Base-by-base conservation (phyloP, 2,329 filamentous ascomycete species). In the Cladophialophora immunda region DNA sequence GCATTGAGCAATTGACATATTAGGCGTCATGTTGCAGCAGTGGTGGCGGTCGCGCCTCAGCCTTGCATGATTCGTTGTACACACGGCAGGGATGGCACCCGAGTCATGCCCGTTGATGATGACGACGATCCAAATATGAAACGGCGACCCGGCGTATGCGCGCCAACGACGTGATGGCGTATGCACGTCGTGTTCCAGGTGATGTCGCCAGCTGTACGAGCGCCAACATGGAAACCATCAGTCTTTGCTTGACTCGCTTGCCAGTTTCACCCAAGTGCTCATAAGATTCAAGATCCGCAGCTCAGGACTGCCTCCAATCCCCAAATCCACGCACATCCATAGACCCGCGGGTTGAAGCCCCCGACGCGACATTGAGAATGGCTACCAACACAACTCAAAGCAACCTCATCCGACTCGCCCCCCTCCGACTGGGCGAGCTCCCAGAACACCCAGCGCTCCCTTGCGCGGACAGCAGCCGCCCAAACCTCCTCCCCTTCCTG, bases 391-490 rank as follows among this genome's bases (percentile, higher is more conserved):
- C 56, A 17, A 62, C 60, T 34, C 47, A 52, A 45, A 70, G 68
- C 59, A 70, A 70, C 41, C 64, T 72, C 54, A 60, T 73, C 66
- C 69, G 72, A 29, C 67, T 73, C 6, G 64, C 67, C 8, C 69
- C 72, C 17, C 45, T 73, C 6, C 64, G 69, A 34, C 27, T 71
- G 17, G 56, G 55, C 36, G 65, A 72, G 19, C 65, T 73, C n/a
- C 72, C 72, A 3, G 47, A 41, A 8, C 72, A 73, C 55, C 56
- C 69, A 3, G 65, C 66, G 17, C 66, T 73, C 7, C 66, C 66
- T 9, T 19, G 13, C 32, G 65, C 66, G 13, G 60, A 62, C 7
- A 34, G 17, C 38, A 13, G 13, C 11, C 64, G 59, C 17, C 70
- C 69, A 1, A 66, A 69, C 13, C 63, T 73, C 30, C 29, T 62